phyloP scores from a whole-genome alignment of 2,329 filamentous ascomycete species.

The Alternaria solani region DNA sequence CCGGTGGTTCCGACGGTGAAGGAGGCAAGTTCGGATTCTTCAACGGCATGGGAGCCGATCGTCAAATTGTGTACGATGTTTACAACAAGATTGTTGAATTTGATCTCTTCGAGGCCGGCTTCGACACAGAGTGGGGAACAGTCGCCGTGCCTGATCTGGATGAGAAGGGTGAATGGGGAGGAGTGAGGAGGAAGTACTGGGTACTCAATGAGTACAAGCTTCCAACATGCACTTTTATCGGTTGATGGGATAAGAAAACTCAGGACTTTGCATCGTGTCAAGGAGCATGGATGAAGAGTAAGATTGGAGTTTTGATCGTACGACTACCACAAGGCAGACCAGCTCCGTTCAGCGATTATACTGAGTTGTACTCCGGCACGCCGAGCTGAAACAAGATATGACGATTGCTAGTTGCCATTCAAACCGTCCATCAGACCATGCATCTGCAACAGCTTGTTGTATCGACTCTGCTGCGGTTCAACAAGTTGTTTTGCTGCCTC shows the following conservation, averaged over 20 bases:
- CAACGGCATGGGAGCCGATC: constrained; percentile 85
- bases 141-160: constrained; percentile 77
- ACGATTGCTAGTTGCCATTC: constrained; percentile 19
- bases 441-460: constrained; percentile 51
- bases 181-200: constrained; percentile 90
- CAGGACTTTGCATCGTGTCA: neutral
- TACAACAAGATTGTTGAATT: constrained; percentile 90
- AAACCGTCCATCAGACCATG: constrained; percentile 45
- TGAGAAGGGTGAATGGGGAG: constrained; percentile 81
- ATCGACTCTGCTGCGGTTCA: constrained; percentile 51
- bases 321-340: neutral
- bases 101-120: constrained; percentile 85
- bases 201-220: constrained; percentile 79
- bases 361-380: constrained; percentile 10
- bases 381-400: constrained; percentile 12
- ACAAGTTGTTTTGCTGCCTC: constrained; percentile 55
- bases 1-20: constrained; percentile 50
- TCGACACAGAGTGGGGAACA: constrained; percentile 87
- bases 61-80: constrained; percentile 93
- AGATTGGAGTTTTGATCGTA: neutral
- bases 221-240: constrained; percentile 77
- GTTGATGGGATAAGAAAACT: constrained; percentile 52
- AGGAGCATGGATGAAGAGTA: neutral
- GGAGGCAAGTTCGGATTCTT: constrained; percentile 69
- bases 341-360: neutral